phyloP scores from a whole-genome alignment of 208 protist genomes.

The Wallacemonas sp. region DNA sequence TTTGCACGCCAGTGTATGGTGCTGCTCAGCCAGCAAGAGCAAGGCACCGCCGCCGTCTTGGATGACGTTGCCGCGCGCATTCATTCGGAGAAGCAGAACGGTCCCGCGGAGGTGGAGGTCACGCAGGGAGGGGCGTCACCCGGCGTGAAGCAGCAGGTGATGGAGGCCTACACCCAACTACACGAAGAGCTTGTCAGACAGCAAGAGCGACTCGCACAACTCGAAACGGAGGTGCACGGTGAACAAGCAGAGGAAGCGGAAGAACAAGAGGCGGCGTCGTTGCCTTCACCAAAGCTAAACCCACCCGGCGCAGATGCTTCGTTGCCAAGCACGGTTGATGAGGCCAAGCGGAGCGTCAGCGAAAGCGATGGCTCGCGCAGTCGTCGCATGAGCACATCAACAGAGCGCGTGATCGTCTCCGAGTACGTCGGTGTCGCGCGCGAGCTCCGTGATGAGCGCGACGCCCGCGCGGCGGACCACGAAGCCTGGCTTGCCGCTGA shows the following conservation, averaged over 20 bases:
- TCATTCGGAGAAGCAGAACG: not conserved
- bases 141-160: too few species aligned
- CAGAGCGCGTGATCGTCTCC: not conserved
- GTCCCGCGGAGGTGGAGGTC: not conserved
- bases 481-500: not conserved
- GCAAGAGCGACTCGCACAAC: not conserved
- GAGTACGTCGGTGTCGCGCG: slow-evolving; percentile 5
- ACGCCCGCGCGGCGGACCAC: not conserved
- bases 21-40: slow-evolving; percentile 1
- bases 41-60: not conserved
- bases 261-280: not conserved
- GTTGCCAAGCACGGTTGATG: too few species aligned
- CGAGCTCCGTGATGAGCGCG: slow-evolving; percentile 12
- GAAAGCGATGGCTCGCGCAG: not conserved
- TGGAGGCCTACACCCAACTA: not conserved
- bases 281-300: too few species aligned
- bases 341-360: not conserved
- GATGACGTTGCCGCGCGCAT: slow-evolving; percentile 1
- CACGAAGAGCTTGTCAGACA: not conserved
- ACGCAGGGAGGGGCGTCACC: too few species aligned
- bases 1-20: slow-evolving; percentile 20
- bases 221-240: not conserved
- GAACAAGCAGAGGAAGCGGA: not conserved
- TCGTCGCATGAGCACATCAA: slow-evolving; percentile 3
- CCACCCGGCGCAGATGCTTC: too few species aligned